phyloP scores from a whole-genome alignment of 768 basidiomycete species.

The Boletus reticulatus region DNA sequence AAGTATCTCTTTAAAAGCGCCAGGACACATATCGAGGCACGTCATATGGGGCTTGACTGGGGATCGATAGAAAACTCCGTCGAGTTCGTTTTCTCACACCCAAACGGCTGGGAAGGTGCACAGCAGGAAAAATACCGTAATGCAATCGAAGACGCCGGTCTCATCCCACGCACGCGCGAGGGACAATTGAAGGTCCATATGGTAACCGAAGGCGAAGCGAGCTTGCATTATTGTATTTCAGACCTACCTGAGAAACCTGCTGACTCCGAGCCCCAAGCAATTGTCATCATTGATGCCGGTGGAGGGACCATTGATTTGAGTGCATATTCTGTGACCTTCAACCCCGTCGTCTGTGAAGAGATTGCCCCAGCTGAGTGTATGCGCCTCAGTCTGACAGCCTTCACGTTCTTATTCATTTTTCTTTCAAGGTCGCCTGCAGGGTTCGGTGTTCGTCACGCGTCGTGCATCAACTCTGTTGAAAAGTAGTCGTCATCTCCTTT shows the following conservation, averaged over 20 bases:
- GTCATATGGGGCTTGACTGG: neutral
- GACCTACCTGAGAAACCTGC: conserved; percentile 25
- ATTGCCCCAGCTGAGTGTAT: conserved; percentile 31
- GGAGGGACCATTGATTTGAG: conserved; percentile 39
- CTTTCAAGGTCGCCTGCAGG: conserved; percentile 40
- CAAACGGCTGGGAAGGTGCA: conserved; percentile 23
- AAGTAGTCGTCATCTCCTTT: conserved; percentile 20
- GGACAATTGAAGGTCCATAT: conserved; percentile 19
- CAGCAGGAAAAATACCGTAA: conserved; percentile 22
- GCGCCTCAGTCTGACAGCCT: neutral
- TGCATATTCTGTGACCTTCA: conserved; percentile 27
- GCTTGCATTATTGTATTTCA: conserved; percentile 37
- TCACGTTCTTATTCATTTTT: neutral
- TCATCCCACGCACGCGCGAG: conserved; percentile 10
- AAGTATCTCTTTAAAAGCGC: neutral
- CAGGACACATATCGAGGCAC: neutral
- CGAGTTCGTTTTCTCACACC: conserved; percentile 24
- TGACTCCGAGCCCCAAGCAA: conserved; percentile 24
- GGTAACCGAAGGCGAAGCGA: conserved; percentile 24
- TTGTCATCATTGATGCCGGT: conserved; percentile 45
- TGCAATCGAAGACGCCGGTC: conserved; percentile 22
- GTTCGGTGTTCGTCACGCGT: conserved; percentile 47
- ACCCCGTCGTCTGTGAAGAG: conserved; percentile 29
- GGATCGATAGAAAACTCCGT: conserved; percentile 6
- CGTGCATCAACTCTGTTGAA: conserved; percentile 35